Evolutionary conservation across 2,329 filamentous ascomycete genomes (phyloP).

Genomic region (Akanthomyces lecanii): DNA sequence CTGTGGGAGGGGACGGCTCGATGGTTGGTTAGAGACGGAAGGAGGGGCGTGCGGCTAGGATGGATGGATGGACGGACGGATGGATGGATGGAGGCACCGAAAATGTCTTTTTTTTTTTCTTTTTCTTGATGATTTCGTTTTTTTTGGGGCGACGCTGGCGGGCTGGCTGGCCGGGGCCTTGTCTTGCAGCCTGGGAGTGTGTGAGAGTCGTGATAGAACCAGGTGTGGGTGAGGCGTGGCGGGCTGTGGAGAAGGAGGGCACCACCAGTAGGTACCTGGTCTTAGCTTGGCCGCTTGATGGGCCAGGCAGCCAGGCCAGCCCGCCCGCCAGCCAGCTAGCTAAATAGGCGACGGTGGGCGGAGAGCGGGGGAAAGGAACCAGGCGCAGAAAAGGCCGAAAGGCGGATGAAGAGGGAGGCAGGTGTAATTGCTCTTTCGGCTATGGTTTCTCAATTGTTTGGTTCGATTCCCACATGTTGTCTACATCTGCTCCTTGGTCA

Average conservation of each 20-base stretch:
- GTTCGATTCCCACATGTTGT: no score
- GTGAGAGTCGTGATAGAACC: background rate
- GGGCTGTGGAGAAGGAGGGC: background rate
- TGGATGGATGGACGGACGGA: constrained; percentile 4
- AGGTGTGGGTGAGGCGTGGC: background rate
- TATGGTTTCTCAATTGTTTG: no score
- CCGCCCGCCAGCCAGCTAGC: background rate
- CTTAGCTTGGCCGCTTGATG: background rate
- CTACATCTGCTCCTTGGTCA: no score
- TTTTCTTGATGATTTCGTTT: background rate
- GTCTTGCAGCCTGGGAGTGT: background rate
- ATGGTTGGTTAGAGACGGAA: background rate
- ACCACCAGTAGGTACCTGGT: background rate
- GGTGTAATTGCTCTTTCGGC: no score
- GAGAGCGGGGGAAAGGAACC: no score
- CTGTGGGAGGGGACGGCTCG: background rate
- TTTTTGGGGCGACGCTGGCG: background rate
- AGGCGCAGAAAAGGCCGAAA: background rate
- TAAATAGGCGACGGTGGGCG: background rate
- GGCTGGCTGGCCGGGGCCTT: background rate
- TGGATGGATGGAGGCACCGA: background rate
- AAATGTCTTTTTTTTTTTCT: background rate
- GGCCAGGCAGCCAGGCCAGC: background rate
- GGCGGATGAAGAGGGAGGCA: background rate
- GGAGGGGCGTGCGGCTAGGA: constrained; percentile 3